Evolutionary conservation across 345 rosid species (phyloP).

Genomic region (thale cress (Arabidopsis thaliana)): TAIR10.1 NC_003074.8:1006501-1007000

Average conservation of each 20-base stretch:
- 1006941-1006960: slow-evolving; percentile 84
- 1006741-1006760: neutral
- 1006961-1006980: slow-evolving; percentile 94
- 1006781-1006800: slow-evolving; percentile 38
- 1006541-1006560: neutral
- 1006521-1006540: neutral
- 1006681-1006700: slow-evolving; percentile 27
- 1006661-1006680: slow-evolving; percentile 35
- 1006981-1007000: slow-evolving; percentile 79
- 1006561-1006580: neutral
- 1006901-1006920: slow-evolving; percentile 66
- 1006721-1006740: slow-evolving; percentile 16
- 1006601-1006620: neutral
- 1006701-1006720: slow-evolving; percentile 30
- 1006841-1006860: slow-evolving; percentile 16
- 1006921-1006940: slow-evolving; percentile 89
- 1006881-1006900: slow-evolving; percentile 20
- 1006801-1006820: slow-evolving; percentile 13
- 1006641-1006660: neutral
- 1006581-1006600: slow-evolving; percentile 15
- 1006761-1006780: neutral
- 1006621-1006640: neutral
- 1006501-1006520: neutral
- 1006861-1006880: slow-evolving; percentile 16
- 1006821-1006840: slow-evolving; percentile 32